Evolutionary conservation across 2,329 filamentous ascomycete genomes (phyloP).

Genomic region (Pseudocercospora vitis): DNA sequence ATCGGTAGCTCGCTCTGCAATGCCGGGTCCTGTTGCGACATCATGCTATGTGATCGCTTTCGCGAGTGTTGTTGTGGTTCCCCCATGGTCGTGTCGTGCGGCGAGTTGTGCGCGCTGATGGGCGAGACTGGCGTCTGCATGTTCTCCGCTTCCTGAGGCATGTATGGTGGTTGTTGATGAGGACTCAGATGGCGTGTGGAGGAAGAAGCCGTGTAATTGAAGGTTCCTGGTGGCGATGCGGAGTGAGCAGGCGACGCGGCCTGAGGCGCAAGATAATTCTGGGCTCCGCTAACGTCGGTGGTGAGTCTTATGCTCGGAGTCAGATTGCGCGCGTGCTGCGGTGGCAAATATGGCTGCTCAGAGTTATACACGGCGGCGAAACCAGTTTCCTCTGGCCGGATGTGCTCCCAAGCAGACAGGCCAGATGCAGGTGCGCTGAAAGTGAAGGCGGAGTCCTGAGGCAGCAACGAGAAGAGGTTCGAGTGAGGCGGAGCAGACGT

Average conservation of each 20-base stretch:
- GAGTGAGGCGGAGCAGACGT: neutral
- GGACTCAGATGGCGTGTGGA: constrained; percentile 11
- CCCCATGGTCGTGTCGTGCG: constrained; percentile 25
- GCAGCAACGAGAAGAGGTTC: neutral
- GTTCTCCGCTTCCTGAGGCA: constrained; percentile 22
- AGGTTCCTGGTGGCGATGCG: constrained; percentile 22
- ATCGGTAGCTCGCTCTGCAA: constrained; percentile 5
- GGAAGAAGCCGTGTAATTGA: constrained; percentile 16
- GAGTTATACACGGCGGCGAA: neutral
- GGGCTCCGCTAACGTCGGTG: constrained; percentile 19
- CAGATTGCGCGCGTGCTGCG: neutral
- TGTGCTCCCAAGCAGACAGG: neutral
- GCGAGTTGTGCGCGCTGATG: constrained; percentile 30
- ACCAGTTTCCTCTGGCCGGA: neutral
- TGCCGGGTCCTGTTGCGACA: constrained; percentile 27
- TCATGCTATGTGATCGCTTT: constrained; percentile 36
- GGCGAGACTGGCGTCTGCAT: constrained; percentile 32
- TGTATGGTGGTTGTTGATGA: constrained; percentile 16
- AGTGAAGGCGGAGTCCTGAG: constrained; percentile 7
- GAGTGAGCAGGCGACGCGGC: constrained; percentile 23
- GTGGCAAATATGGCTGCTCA: neutral
- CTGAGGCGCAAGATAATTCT: constrained; percentile 30
- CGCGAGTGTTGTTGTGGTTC: constrained; percentile 26
- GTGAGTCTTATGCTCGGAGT: constrained; percentile 30
- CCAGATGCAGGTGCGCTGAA: neutral